Percentiles rank a stretch among this genome's conserved stretches.
phyloP scores from a whole-genome alignment of 352 stramenopile species.

The Globisporangium parvum region DNA sequence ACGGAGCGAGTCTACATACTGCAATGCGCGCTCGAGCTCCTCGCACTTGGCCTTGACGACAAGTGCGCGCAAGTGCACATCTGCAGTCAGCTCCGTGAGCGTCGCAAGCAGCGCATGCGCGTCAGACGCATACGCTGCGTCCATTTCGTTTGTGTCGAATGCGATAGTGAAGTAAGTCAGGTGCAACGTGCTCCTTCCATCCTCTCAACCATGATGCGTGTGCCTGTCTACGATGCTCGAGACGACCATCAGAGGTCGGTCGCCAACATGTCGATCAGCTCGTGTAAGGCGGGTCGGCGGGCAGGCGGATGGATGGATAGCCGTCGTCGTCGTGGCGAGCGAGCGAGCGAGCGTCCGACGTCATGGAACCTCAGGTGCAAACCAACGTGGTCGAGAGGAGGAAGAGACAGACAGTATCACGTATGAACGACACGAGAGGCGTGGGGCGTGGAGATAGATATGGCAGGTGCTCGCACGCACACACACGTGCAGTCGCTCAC shows the following conservation, averaged over 20 bases:
- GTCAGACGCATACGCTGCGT: background rate
- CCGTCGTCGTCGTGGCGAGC: no score
- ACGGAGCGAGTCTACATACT: constrained; percentile 10
- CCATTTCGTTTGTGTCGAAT: background rate
- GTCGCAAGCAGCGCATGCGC: constrained; percentile 10
- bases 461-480: background rate
- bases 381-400: no score
- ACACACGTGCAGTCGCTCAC: background rate
- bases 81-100: constrained; percentile 12
- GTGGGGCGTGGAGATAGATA: background rate
- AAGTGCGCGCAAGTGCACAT: constrained; percentile 28
- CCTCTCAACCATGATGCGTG: background rate
- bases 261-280: background rate
- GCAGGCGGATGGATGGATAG: no score
- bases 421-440: no score
- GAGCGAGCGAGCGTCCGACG: no score
- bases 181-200: background rate
- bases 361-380: no score
- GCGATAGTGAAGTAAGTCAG: no score
- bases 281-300: background rate
- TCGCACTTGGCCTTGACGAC: constrained; percentile 31
- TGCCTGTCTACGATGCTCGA: background rate
- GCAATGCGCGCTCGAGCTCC: constrained; percentile 25
- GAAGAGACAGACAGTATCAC: no score
- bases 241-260: background rate